Evolutionary conservation across 2,329 filamentous ascomycete genomes (phyloP), one percentile per base, ranked within the genome.

Genomic region (Talaromyces sp.): DNA sequence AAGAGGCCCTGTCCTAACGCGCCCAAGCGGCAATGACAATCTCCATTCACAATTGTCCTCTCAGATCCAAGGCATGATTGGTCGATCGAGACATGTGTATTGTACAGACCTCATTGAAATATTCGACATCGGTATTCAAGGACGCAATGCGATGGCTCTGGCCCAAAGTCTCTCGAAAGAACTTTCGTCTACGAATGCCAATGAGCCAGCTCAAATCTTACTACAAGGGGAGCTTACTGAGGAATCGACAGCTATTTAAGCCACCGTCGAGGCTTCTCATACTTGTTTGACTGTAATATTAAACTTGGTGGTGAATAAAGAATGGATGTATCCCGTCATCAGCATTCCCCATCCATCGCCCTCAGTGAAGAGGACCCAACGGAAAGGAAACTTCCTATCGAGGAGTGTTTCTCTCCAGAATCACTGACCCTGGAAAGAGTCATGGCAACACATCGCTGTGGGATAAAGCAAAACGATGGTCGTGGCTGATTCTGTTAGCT

Each of bases 371-470:
- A 86, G 79, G 84, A 88, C 85, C 78, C 85, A 65, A 83, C 85
- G 86, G 82, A 81, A 81, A 80, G 78, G 79, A 82, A 86, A 88
- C 85, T 89, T 89, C 86, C 87, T 89, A 88, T 86, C 80, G 77
- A 78, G 82, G 82, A 81, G 74, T 65, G 69, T 37, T 57, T 85
- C 79, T 89, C 86, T 88, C 79, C 84, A 84, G 84, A 86, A 79
- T 85, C 83, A 82, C 78, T 81, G 81, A 80, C 79, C 55, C 79
- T 76, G 68, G 58, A 52, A 54, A 56, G 76, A 78, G 78, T 81
- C 82, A 86, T 88, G 87, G 87, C 87, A 89, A 88, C 86, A 76
- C 83, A 81, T 80, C 84, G 86, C 82, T 84, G 83, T 86, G 75
- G 75, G 65, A 64, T 31, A 60, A 76, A 76, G 76, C 78, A 76